phyloP scores from a whole-genome alignment of 805 yeast genomes.

The Groenewaldozyma tartarivorans region DNA sequence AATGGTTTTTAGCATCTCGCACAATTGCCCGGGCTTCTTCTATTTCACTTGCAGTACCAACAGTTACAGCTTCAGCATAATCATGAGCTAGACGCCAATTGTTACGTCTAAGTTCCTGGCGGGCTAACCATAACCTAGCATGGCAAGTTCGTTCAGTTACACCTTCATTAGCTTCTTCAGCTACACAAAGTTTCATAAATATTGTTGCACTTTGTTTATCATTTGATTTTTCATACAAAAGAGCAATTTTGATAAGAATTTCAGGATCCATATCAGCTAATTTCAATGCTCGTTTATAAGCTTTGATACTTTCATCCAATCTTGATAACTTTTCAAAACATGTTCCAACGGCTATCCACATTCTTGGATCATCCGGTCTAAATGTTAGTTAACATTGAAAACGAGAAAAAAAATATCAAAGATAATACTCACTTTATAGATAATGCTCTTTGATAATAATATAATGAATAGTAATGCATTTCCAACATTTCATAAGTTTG shows the following conservation, averaged over 20 bases:
- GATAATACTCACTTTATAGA: constrained; percentile 41
- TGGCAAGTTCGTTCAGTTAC: constrained; percentile 64
- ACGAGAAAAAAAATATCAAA: not conserved
- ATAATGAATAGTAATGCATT: constrained; percentile 86
- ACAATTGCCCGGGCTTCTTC: constrained; percentile 85
- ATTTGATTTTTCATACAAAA: constrained; percentile 47
- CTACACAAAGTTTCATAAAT: constrained; percentile 57
- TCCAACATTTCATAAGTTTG: constrained; percentile 96
- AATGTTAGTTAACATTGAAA: not conserved
- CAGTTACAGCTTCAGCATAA: constrained; percentile 60
- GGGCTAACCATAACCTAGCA: constrained; percentile 82
- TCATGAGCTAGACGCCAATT: constrained; percentile 62
- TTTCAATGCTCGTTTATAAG: constrained; percentile 68
- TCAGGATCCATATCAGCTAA: constrained; percentile 46
- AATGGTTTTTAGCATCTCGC: constrained; percentile 11
- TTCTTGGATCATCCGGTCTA: constrained; percentile 71
- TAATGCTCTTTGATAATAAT: constrained; percentile 87
- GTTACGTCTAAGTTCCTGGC: constrained; percentile 44
- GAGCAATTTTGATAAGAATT: constrained; percentile 59
- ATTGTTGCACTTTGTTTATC: constrained; percentile 45
- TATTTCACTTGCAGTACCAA: constrained; percentile 73
- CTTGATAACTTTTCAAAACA: constrained; percentile 77
- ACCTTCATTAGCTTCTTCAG: constrained; percentile 55
- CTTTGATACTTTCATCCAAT: constrained; percentile 61
- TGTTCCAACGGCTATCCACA: constrained; percentile 94